Evolutionary conservation across 192 early-diverging fungal genomes (phyloP), one percentile per base, ranked within the genome.

Genomic region (Linnemannia exigua): DNA sequence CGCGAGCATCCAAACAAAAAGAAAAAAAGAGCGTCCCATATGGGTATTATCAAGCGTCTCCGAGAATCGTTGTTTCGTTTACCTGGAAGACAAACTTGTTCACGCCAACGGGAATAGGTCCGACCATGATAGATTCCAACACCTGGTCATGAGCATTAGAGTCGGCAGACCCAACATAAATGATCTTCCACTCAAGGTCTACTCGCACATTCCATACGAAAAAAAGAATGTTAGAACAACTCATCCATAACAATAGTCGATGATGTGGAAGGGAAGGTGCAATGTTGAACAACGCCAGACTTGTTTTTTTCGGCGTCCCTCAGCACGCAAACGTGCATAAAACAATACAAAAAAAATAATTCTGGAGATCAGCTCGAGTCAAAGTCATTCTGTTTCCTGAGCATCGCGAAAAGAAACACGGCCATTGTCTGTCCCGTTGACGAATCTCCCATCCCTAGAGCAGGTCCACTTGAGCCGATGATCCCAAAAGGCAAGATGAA

Each of bases 151-250:
- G 90, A 35, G 92, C 89, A 51, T 92, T 93, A 79, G 92, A 94
- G 80, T 98, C 95, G 3, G 96, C 93, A 12, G 96, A 96, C 33
- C 97, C 96, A 22, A 99, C 97, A 80, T 99, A 99, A 46, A 99
- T 92, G 71, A 97, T 93, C 90, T 98, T 98, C 94, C 98, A 99
- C 89, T 99, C 98, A 41, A 99, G 89, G 90, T 99, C 97, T 97
- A 89, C 70, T 31, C 41, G 58, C 28, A 12, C 12, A 63, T 7
- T 2, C 1, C 11, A 31, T 14, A 46, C 33, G 9, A 15, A 38
- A 46, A 33, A 58, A 79, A 44, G 15, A 28, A 37, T 25, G 37
- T 12, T 8, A 50, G 58, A 63, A 63, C 28, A 9, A 9, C n/a
- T 28, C 58, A 31, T 31, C 28, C 12, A 63, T 63, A 31, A 31